These are phyloP conservation scores for Jacaranda copaia DNA, from an alignment of 257 asterid species.

Conservation along the genomic window DNA sequence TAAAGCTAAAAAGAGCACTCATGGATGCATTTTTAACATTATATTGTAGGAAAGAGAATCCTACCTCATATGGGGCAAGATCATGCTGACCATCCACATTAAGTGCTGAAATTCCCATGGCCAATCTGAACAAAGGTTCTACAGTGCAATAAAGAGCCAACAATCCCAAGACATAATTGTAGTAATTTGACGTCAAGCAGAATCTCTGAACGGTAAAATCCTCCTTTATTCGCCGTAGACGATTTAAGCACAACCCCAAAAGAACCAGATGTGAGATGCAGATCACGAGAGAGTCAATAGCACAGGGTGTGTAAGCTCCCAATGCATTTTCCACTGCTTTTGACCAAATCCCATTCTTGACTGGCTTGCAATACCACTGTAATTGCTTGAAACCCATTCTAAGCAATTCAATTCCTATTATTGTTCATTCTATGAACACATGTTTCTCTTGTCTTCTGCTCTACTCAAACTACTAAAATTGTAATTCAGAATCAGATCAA, in stretches of 20 bases:
- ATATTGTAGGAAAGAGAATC: constrained; percentile 3
- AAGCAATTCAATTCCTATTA: constrained; percentile 22
- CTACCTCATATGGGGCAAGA: constrained; percentile 91
- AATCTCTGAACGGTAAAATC: constrained; percentile 76
- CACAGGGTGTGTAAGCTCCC: constrained; percentile 93
- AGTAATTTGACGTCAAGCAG: constrained; percentile 70
- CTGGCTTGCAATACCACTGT: constrained; percentile 92
- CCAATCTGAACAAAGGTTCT: constrained; percentile 79
- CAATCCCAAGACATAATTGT: constrained; percentile 76
- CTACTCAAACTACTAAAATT: neutral
- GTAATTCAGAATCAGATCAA: constrained; percentile 18
- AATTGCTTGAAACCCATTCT: constrained; percentile 77
- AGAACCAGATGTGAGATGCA: constrained; percentile 75
- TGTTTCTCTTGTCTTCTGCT: constrained; percentile 15
- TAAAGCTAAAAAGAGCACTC: no score
- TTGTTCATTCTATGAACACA: constrained; percentile 38
- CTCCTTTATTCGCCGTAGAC: constrained; percentile 62
- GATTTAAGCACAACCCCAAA: constrained; percentile 66
- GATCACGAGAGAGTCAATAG: constrained; percentile 73
- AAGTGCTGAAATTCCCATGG: constrained; percentile 77
- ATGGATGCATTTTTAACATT: neutral
- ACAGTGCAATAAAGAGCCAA: constrained; percentile 80
- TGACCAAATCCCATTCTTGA: constrained; percentile 79
- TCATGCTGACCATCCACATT: constrained; percentile 67
- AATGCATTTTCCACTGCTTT: constrained; percentile 85